Percentiles rank a stretch among this genome's conserved stretches.
Evolutionary conservation across 139 green algal species (phyloP).

Genomic region (Mesotaenium endlicherianum): DNA sequence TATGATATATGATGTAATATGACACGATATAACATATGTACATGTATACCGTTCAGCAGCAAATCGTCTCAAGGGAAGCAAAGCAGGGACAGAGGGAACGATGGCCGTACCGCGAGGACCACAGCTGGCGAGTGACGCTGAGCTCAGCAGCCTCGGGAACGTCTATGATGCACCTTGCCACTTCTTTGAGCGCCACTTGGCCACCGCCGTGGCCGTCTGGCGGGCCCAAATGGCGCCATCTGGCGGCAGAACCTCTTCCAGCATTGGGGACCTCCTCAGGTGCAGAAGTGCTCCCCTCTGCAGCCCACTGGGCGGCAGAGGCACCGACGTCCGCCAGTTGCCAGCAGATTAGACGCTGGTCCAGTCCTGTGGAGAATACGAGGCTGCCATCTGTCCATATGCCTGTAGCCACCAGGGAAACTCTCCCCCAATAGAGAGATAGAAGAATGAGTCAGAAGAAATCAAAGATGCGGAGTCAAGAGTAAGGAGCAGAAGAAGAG

Average conservation of each 20-base stretch:
- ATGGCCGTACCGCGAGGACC: too few relatives aligned
- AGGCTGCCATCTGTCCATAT: conserved; percentile 40
- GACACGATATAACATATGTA: too few relatives aligned
- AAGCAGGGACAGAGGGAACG: too few relatives aligned
- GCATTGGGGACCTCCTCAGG: not conserved
- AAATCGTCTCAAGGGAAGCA: too few relatives aligned
- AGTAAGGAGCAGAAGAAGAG: not conserved
- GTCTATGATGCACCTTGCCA: conserved; percentile 12
- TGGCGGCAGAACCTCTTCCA: not conserved
- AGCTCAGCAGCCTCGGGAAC: conserved; percentile 21
- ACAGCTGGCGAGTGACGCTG: not conserved
- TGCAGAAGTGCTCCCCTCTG: not conserved
- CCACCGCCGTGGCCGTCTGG: not conserved
- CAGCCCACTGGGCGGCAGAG: not conserved
- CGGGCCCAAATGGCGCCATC: not conserved
- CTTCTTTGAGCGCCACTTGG: not conserved
- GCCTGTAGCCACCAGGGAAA: not conserved
- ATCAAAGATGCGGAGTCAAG: not conserved
- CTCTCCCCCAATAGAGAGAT: not conserved
- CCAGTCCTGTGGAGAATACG: conserved; percentile 24
- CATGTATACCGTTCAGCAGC: too few relatives aligned
- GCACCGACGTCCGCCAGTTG: not conserved
- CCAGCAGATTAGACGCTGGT: conserved; percentile 46
- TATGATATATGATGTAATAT: too few relatives aligned
- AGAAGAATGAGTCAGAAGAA: not conserved